phyloP scores from a whole-genome alignment of 2,329 filamentous ascomycete genomes.

The Fusarium staphyleae region DNA sequence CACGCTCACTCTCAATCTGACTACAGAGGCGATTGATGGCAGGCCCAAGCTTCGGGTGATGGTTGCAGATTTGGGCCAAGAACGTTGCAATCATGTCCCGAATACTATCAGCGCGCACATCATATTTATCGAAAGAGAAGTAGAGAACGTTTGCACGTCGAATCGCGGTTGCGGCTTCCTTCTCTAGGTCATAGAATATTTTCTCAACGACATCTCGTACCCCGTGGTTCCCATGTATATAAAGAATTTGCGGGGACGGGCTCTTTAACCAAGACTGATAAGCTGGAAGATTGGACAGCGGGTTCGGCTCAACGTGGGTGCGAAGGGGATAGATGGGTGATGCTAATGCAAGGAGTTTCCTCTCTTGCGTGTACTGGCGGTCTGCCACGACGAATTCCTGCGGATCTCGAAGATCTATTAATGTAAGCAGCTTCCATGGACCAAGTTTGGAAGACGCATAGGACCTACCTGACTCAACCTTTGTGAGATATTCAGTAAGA shows the following conservation, averaged over 20 bases:
- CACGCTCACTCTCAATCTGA: not conserved
- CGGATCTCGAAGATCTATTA: too few species aligned
- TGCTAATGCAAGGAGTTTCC: not conserved
- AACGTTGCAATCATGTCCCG: constrained; percentile 9
- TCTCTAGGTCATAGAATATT: not conserved
- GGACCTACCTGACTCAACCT: not conserved
- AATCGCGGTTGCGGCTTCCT: fast-evolving
- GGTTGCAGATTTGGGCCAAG: not conserved
- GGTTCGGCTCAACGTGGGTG: too few species aligned
- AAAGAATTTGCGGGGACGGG: not conserved
- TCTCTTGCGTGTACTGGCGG: not conserved
- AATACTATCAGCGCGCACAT: constrained; percentile 9
- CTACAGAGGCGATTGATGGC: not conserved
- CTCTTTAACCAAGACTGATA: not conserved
- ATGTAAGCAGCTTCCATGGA: too few species aligned
- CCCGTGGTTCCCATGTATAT: not conserved
- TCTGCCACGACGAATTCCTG: too few species aligned
- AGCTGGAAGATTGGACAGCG: too few species aligned
- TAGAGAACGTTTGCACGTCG: not conserved
- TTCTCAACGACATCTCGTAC: not conserved
- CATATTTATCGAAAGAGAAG: constrained; percentile 6
- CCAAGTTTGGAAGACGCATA: not conserved
- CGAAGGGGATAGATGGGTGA: not conserved
- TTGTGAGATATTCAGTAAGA: not conserved
- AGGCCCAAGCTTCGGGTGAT: not conserved